A percentile compares a stretch with the other conserved stretches of the same genome.
These are phyloP conservation scores for Trichoderma atrobrunneum DNA, from an alignment of 2,329 filamentous ascomycete species.

Conservation along the genomic window DNA sequence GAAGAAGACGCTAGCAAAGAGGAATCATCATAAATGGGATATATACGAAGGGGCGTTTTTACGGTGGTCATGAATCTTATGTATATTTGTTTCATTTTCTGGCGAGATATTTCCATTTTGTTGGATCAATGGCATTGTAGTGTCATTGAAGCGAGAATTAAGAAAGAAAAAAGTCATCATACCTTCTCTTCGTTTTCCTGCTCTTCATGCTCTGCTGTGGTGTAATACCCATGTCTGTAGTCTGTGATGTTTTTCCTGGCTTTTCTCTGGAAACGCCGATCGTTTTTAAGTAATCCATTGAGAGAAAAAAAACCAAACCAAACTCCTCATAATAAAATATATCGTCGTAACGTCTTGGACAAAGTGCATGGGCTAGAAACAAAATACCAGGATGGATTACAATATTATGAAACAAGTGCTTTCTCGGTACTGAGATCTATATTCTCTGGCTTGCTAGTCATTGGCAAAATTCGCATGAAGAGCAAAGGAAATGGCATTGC, in stretches of 20 bases:
- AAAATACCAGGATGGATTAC: background rate
- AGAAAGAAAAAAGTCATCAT: background rate
- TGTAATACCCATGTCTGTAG: background rate
- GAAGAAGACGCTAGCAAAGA: conserved; percentile 48
- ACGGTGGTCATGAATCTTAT: conserved; percentile 15
- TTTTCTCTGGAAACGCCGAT: background rate
- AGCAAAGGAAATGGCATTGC: background rate
- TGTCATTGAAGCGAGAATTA: background rate
- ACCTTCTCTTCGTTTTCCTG: background rate
- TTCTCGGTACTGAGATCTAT: background rate
- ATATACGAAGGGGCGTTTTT: conserved; percentile 20
- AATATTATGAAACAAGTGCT: background rate
- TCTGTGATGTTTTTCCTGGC: background rate
- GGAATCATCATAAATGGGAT: conserved; percentile 25
- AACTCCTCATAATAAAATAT: background rate
- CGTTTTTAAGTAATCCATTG: background rate
- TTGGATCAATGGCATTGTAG: background rate
- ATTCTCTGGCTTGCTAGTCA: background rate
- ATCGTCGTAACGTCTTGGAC: background rate
- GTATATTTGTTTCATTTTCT: background rate
- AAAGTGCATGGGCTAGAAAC: background rate
- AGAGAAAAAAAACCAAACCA: background rate
- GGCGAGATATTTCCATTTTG: background rate
- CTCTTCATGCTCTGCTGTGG: background rate
- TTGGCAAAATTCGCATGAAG: background rate